These are phyloP conservation scores for Candida suzukii DNA, from an alignment of 805 yeast genomes.

Conservation along the genomic window DNA sequence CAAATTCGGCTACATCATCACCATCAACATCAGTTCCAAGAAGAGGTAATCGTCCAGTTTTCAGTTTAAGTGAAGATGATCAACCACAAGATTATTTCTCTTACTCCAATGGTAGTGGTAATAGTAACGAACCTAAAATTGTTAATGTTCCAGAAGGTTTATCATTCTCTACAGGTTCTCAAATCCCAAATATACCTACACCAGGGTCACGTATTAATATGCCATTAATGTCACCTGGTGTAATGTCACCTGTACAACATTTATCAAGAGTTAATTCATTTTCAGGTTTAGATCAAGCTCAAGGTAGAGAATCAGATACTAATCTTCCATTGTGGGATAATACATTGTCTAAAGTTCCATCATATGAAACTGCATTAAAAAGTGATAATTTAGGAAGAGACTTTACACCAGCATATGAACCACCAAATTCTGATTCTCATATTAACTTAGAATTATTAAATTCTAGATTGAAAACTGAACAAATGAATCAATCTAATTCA, in stretches of 20 bases:
- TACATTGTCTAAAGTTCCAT: slow-evolving; percentile 60
- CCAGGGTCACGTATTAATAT: not conserved
- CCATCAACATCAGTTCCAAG: slow-evolving; percentile 2
- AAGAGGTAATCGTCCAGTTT: slow-evolving; percentile 20
- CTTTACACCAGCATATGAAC: slow-evolving; percentile 68
- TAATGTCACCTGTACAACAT: slow-evolving; percentile 48
- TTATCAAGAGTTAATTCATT: slow-evolving; percentile 55
- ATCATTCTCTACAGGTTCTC: slow-evolving; percentile 12
- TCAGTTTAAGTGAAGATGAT: slow-evolving; percentile 19
- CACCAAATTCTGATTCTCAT: slow-evolving; percentile 36
- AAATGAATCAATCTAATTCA: slow-evolving; percentile 5
- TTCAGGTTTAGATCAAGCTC: slow-evolving; percentile 11
- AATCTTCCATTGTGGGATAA: slow-evolving; percentile 10
- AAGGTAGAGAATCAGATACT: slow-evolving; percentile 1
- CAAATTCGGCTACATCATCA: not conserved
- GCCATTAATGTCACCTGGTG: slow-evolving; percentile 30
- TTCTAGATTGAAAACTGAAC: slow-evolving; percentile 20
- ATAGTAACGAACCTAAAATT: too few relatives aligned
- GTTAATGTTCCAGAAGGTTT: slow-evolving; percentile 12
- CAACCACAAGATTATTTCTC: slow-evolving; percentile 28
- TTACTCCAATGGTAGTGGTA: slow-evolving; percentile 1
- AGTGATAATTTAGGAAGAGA: slow-evolving; percentile 36
- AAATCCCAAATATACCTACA: slow-evolving; percentile 1
- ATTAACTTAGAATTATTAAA: slow-evolving; percentile 25
- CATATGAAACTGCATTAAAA: slow-evolving; percentile 73